Evolutionary conservation across 2,329 filamentous ascomycete species (phyloP).

Genomic region (Bipolaris gigantea): DNA sequence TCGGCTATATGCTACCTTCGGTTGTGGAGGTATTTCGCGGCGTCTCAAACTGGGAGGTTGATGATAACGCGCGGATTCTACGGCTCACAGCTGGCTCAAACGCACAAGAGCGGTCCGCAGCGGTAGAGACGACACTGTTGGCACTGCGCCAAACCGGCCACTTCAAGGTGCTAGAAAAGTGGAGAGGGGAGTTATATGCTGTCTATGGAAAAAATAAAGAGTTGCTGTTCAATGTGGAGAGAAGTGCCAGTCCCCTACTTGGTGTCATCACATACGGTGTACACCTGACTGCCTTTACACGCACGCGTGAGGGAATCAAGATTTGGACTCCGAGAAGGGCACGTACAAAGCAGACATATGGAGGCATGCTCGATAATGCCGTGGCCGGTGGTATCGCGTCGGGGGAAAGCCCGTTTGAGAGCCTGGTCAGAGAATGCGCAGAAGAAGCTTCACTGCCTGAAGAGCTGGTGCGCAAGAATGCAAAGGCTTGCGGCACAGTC

Average conservation of each 20-base stretch:
- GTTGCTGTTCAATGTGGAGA: slow-evolving; percentile 48
- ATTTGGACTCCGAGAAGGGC: slow-evolving; percentile 85
- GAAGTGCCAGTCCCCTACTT: slow-evolving; percentile 47
- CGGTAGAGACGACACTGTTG: slow-evolving; percentile 60
- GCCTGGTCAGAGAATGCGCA: slow-evolving; percentile 78
- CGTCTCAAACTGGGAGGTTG: slow-evolving; percentile 63
- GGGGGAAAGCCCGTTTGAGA: slow-evolving; percentile 78
- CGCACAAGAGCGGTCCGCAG: slow-evolving; percentile 63
- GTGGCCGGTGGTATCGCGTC: slow-evolving; percentile 85
- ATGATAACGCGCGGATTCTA: slow-evolving; percentile 63
- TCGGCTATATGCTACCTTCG: slow-evolving; percentile 63
- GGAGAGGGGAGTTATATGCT: slow-evolving; percentile 48
- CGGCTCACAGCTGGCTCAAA: slow-evolving; percentile 63
- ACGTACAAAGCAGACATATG: slow-evolving; percentile 79
- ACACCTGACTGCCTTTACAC: slow-evolving; percentile 47
- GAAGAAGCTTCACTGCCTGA: slow-evolving; percentile 86
- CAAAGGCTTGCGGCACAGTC: slow-evolving; percentile 67
- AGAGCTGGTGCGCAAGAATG: slow-evolving; percentile 63
- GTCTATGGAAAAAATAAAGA: slow-evolving; percentile 47
- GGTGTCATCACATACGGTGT: slow-evolving; percentile 51
- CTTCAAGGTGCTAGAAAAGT: slow-evolving; percentile 68
- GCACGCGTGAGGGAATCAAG: slow-evolving; percentile 57
- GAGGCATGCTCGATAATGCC: slow-evolving; percentile 91
- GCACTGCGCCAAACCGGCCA: slow-evolving; percentile 70
- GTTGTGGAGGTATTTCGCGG: slow-evolving; percentile 61